phyloP scores from a whole-genome alignment of 1,139 yeast species.

The Geotrichum candidum region DNA sequence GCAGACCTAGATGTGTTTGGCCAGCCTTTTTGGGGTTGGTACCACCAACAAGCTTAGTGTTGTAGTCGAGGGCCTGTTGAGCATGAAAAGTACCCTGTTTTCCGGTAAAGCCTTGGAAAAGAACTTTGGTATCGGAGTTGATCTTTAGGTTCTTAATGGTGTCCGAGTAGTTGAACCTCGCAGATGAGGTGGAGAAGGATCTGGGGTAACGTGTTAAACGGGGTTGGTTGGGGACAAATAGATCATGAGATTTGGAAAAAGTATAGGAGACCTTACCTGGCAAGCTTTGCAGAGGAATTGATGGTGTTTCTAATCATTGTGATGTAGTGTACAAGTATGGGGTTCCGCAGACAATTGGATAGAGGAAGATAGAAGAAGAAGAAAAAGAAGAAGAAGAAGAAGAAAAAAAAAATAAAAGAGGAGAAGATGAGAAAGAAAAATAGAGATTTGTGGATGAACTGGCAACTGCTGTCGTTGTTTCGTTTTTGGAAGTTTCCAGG shows the following conservation, averaged over 20 bases:
- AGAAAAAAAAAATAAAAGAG: neutral
- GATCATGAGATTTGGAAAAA: neutral
- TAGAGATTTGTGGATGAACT: neutral
- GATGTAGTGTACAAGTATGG: neutral
- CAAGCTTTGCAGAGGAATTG: neutral
- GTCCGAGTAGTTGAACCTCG: constrained; percentile 41
- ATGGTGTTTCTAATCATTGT: neutral
- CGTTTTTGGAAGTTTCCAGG: neutral
- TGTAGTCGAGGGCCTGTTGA: constrained; percentile 75
- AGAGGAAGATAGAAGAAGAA: neutral
- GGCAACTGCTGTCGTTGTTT: neutral
- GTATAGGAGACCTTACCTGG: neutral
- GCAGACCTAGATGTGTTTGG: constrained; percentile 73
- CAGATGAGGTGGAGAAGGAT: constrained; percentile 32
- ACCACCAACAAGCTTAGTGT: constrained; percentile 96
- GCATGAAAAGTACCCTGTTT: constrained; percentile 98
- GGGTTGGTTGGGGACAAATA: neutral
- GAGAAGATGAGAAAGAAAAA: neutral
- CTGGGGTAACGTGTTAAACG: constrained; percentile 15
- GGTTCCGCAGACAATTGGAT: neutral
- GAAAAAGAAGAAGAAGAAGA: neutral
- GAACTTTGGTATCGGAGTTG: constrained; percentile 84
- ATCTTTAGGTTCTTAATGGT: constrained; percentile 87
- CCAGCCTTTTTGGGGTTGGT: constrained; percentile 99
- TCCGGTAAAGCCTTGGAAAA: constrained; percentile 97